Evolutionary conservation across 1,284 basidiomycete species (phyloP).

Genomic region (Pyrrhoderma noxium): DNA sequence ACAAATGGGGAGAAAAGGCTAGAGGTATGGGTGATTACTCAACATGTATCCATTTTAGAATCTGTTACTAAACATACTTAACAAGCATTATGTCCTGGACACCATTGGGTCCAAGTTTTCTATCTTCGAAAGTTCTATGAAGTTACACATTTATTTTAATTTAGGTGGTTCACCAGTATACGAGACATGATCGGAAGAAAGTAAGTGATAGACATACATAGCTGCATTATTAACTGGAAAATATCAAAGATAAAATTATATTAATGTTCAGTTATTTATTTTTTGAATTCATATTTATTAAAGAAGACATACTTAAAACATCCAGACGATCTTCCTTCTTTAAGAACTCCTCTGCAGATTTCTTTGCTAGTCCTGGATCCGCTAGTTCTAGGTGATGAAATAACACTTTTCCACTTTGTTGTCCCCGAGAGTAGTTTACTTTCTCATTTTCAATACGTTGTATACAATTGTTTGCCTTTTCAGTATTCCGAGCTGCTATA

Average conservation of each 20-base stretch:
- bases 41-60: background rate
- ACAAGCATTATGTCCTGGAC: conserved; percentile 24
- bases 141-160: background rate
- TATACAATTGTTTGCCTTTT: conserved; percentile 31
- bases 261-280: no score
- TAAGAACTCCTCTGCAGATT: conserved; percentile 23
- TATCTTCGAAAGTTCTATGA: conserved; percentile 8
- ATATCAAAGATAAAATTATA: background rate
- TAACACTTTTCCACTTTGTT: conserved; percentile 22
- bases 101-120: conserved; percentile 15
- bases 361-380: conserved; percentile 19
- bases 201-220: conserved; percentile 16
- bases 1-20: conserved; percentile 29
- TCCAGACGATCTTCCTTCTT: conserved; percentile 23
- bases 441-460: conserved; percentile 25
- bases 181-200: background rate
- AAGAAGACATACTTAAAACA: conserved; percentile 21
- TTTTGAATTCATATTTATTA: no score
- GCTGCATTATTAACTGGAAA: conserved; percentile 24
- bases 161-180: no score
- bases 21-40: background rate
- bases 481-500: conserved; percentile 30
- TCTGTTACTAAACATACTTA: conserved; percentile 21
- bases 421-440: conserved; percentile 17
- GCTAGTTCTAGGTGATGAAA: conserved; percentile 23